Evolutionary conservation across 805 yeast genomes (phyloP).

Genomic region (Peterozyma toletana): DNA sequence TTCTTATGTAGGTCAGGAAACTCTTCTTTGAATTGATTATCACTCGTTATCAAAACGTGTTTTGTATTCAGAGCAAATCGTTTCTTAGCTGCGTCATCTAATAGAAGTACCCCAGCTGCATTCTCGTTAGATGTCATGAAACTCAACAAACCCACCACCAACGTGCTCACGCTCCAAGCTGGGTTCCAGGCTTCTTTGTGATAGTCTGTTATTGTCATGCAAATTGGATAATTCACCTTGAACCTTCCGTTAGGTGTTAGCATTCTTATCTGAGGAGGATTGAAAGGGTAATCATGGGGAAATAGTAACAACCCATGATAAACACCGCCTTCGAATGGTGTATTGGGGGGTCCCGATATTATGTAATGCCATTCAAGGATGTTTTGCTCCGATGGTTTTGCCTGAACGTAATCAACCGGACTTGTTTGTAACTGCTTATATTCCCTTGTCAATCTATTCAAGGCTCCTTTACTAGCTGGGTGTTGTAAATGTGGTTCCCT

Average conservation of each 20-base stretch:
- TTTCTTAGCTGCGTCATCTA: too few species aligned
- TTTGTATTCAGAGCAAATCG: too few species aligned
- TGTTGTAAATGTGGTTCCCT: constrained; percentile 9
- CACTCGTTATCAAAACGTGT: too few species aligned
- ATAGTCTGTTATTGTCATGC: constrained; percentile 89
- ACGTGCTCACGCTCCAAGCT: constrained; percentile 90
- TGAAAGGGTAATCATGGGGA: constrained; percentile 82
- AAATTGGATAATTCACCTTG: constrained; percentile 70
- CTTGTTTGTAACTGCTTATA: constrained; percentile 67
- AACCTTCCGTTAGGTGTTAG: constrained; percentile 88
- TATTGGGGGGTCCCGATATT: constrained; percentile 85
- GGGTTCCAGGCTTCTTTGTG: constrained; percentile 97
- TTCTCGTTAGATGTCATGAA: constrained; percentile 87
- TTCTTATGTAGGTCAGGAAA: too few species aligned
- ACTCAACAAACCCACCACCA: constrained; percentile 77
- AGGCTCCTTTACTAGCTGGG: constrained; percentile 16
- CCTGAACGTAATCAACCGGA: constrained; percentile 81
- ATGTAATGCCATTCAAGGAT: constrained; percentile 92
- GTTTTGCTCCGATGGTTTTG: constrained; percentile 82
- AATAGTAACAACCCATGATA: constrained; percentile 84
- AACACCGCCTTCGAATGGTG: constrained; percentile 82
- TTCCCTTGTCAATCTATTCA: constrained; percentile 58
- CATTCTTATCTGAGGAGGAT: constrained; percentile 88
- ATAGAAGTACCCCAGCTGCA: constrained; percentile 53
- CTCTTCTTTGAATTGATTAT: too few species aligned